Evolutionary conservation across 1,284 basidiomycete genomes (phyloP).

Genomic region (Trichosporon sp.): DNA sequence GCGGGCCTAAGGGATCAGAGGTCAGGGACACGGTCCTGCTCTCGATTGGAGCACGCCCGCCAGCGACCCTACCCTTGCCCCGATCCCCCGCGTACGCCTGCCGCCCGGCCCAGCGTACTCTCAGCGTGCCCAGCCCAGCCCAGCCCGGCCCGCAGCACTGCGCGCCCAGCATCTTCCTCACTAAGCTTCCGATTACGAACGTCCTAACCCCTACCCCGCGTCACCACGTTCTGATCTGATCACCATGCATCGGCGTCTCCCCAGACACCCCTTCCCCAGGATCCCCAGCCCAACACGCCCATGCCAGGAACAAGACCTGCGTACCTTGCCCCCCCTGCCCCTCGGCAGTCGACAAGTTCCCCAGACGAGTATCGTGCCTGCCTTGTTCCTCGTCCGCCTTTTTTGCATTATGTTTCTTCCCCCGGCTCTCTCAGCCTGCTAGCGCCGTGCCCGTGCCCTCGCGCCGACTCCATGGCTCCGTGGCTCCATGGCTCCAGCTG

Average conservation of each 20-base stretch:
- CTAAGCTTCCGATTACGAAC: not conserved
- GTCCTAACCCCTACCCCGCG: too few species aligned
- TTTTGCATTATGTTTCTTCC: not conserved
- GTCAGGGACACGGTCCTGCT: not conserved
- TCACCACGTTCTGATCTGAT: not conserved
- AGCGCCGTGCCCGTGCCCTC: too few species aligned
- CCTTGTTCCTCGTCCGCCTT: not conserved
- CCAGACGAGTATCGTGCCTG: not conserved
- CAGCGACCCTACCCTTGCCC: too few species aligned
- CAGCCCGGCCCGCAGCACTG: too few species aligned
- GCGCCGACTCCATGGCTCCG: too few species aligned
- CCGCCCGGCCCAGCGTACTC: too few species aligned
- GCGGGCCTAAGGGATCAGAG: not conserved
- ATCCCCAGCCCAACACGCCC: not conserved
- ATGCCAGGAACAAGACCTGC: not conserved
- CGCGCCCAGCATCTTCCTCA: too few species aligned
- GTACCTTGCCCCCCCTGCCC: not conserved
- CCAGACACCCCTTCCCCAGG: not conserved
- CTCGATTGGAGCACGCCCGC: constrained; percentile 2
- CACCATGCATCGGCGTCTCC: not conserved
- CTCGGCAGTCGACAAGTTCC: not conserved
- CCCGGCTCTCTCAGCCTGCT: too few species aligned
- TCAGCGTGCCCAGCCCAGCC: too few species aligned
- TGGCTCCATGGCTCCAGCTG: not conserved
- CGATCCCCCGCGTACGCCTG: not conserved